Conservation (phyloP, 176 grass and related monocot species). For the Oryza longistaminata region DNA sequence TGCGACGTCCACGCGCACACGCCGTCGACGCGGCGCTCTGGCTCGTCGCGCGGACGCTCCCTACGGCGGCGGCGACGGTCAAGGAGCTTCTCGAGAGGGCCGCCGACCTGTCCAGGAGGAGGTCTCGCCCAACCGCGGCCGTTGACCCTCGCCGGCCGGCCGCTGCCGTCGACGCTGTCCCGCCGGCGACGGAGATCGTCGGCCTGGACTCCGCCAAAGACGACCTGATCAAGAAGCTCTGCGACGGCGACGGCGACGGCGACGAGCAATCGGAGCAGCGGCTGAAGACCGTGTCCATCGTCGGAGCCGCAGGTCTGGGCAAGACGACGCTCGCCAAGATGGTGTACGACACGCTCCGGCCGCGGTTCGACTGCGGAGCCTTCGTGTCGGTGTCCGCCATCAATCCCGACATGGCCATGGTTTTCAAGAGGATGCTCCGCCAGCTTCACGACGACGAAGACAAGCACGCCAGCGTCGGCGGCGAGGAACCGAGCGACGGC, state of each 20-base stretch:
- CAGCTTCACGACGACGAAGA: not conserved
- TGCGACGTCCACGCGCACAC: not conserved
- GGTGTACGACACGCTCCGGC: not conserved
- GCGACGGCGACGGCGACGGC: not conserved
- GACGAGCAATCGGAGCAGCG: not conserved
- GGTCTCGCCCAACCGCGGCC: not conserved
- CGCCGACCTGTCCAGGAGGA: not conserved
- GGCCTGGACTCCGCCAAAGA: not conserved
- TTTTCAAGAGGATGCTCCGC: not conserved
- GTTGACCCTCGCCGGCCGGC: too few species aligned
- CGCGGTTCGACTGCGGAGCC: not conserved
- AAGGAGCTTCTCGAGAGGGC: not conserved
- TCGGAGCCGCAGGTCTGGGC: not conserved
- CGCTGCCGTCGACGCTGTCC: not conserved
- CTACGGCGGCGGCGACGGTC: not conserved
- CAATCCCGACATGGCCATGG: not conserved
- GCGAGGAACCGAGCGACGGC: too few species aligned
- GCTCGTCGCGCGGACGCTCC: not conserved
- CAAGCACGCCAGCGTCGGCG: not conserved
- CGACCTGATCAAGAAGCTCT: not conserved
- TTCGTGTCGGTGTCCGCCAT: not conserved
- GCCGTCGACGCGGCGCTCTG: slow-evolving; percentile 12
- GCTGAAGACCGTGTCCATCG: not conserved
- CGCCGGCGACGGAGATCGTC: not conserved
- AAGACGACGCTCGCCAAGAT: slow-evolving; percentile 1